Evolutionary conservation across 768 basidiomycete species (phyloP).

Genomic region (Suillus subalutaceus): DNA sequence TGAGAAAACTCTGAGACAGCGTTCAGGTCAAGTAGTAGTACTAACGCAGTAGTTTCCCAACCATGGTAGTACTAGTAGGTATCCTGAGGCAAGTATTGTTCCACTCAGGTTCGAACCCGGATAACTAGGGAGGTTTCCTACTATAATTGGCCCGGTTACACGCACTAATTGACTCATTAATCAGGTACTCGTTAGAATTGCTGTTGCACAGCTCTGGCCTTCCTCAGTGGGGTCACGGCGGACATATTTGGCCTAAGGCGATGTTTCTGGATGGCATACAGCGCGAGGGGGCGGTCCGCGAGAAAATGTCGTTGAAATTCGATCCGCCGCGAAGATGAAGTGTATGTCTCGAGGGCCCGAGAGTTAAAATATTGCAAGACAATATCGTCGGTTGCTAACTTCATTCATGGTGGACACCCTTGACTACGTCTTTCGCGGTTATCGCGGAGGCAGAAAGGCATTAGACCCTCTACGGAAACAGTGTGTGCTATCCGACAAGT

Average conservation of each 20-base stretch:
- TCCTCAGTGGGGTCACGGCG: neutral
- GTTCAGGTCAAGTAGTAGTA: neutral
- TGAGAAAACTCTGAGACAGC: neutral
- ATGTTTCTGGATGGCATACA: neutral
- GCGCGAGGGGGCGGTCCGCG: neutral
- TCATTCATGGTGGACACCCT: neutral
- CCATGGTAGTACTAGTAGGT: neutral
- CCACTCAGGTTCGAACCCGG: neutral
- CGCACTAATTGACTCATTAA: neutral
- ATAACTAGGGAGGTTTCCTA: neutral
- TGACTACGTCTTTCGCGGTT: neutral
- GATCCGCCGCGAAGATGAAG: neutral
- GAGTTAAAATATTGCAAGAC: neutral
- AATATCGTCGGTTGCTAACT: neutral
- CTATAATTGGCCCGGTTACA: neutral
- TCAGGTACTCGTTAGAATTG: neutral
- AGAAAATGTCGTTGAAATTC: neutral
- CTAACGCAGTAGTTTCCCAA: neutral
- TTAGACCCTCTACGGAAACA: neutral
- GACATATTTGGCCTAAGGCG: neutral
- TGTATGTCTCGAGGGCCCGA: neutral
- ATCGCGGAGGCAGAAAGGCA: neutral
- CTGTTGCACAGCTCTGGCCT: neutral
- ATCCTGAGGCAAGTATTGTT: neutral
- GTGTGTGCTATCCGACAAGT: neutral